Percentiles rank a stretch among this genome's conserved stretches.
Conservation (phyloP, 1,284 basidiomycete species). For the Heterobasidion irregulare region DNA sequence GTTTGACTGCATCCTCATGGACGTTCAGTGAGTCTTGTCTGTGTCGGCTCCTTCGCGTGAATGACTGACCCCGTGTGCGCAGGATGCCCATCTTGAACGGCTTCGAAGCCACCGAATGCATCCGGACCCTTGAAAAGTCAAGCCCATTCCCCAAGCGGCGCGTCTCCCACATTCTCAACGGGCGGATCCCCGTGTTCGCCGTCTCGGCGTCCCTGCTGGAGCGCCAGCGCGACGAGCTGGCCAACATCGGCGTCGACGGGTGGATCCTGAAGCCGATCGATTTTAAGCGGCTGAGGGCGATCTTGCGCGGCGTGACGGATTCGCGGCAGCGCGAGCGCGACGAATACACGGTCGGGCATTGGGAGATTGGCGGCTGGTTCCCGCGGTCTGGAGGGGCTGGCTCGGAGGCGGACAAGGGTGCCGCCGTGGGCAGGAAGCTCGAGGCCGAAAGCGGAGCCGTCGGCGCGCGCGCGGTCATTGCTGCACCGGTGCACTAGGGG, state of each 20-base stretch:
- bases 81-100: slow-evolving; percentile 85
- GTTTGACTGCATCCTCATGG: slow-evolving; percentile 79
- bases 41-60: background rate
- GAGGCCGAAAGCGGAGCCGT: too few relatives aligned
- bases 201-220: slow-evolving; percentile 76
- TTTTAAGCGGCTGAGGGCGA: slow-evolving; percentile 57
- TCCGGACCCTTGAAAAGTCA: slow-evolving; percentile 48
- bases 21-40: slow-evolving; percentile 57
- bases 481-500: too few relatives aligned
- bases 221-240: slow-evolving; percentile 51
- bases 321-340: slow-evolving; percentile 41
- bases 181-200: slow-evolving; percentile 75
- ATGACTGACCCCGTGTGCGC: slow-evolving; percentile 1
- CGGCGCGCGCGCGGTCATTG: too few relatives aligned
- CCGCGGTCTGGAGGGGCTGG: background rate
- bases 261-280: slow-evolving; percentile 87
- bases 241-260: slow-evolving; percentile 65
- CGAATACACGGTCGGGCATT: slow-evolving; percentile 52
- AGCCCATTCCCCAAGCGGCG: slow-evolving; percentile 14
- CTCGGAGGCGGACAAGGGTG: background rate
- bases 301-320: slow-evolving; percentile 58
- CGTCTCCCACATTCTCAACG: slow-evolving; percentile 49
- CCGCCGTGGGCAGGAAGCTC: background rate
- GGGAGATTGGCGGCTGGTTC: slow-evolving; percentile 72
- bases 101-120: slow-evolving; percentile 62